Conservation (phyloP, 2,329 filamentous ascomycete species). For the Huntiella savannae region DNA sequence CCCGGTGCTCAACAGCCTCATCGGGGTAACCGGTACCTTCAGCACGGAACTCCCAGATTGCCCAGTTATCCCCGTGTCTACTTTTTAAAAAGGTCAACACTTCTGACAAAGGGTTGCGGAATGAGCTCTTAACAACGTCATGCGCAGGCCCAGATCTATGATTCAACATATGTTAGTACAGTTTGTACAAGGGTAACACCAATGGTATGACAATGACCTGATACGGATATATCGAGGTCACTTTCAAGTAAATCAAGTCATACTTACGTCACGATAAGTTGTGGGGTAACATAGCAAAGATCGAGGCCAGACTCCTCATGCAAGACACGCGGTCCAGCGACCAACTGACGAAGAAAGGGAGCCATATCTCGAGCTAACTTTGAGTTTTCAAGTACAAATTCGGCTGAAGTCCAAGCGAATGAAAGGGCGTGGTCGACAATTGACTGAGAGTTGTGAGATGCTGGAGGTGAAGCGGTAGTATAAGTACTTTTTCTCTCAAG, state of each 20-base stretch:
- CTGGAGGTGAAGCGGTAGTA: not conserved
- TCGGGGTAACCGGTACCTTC: conserved; percentile 95
- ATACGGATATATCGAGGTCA: not conserved
- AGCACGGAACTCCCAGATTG: conserved; percentile 94
- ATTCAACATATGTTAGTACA: conserved; percentile 10
- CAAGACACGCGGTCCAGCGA: conserved; percentile 66
- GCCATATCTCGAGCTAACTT: conserved; percentile 26
- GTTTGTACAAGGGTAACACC: not conserved
- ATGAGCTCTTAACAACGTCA: conserved; percentile 77
- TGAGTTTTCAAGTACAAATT: conserved; percentile 5
- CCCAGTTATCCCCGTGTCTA: conserved; percentile 70
- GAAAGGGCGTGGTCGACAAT: not conserved
- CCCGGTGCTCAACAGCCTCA: conserved; percentile 62
- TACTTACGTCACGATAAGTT: conserved; percentile 44
- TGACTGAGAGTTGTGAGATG: not conserved
- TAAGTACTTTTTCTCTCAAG: not conserved
- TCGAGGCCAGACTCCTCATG: conserved; percentile 81
- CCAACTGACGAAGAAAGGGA: conserved; percentile 71
- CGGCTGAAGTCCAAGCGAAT: conserved; percentile 2
- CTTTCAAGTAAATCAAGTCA: not conserved
- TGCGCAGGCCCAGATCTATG: conserved; percentile 73
- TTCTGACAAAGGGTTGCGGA: conserved; percentile 78
- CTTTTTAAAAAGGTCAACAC: conserved; percentile 75
- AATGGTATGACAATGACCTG: not conserved
- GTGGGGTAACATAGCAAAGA: conserved; percentile 84